phyloP scores from a whole-genome alignment of 1,284 basidiomycete species.

The Vanrija pseudolonga region DNA sequence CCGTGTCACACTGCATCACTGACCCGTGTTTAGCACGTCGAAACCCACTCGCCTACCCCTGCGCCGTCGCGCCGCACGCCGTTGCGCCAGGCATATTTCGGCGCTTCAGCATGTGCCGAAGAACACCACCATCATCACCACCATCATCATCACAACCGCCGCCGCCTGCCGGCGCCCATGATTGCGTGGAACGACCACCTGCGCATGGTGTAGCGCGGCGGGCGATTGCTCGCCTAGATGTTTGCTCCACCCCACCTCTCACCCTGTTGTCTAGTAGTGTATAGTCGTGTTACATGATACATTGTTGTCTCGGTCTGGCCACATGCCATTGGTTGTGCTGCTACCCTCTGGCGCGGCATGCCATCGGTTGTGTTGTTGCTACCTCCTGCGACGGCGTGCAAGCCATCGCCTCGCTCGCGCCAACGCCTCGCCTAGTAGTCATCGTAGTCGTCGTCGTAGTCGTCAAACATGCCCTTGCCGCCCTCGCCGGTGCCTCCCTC shows the following conservation, averaged over 20 bases:
- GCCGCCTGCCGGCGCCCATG: constrained; percentile 9
- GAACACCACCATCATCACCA: too few species aligned
- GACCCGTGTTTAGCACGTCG: constrained; percentile 6
- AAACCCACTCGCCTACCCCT: constrained; percentile 1
- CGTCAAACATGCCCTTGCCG: constrained; percentile 42
- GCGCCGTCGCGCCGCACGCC: not conserved
- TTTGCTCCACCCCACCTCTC: not conserved
- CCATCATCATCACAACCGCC: not conserved
- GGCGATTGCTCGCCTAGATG: not conserved
- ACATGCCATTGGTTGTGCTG: too few species aligned
- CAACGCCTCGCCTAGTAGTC: constrained; percentile 23
- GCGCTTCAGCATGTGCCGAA: too few species aligned
- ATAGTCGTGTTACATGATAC: not conserved
- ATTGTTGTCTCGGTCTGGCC: not conserved
- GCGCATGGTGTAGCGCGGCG: constrained; percentile 17
- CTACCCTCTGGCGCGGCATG: too few species aligned
- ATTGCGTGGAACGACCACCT: constrained; percentile 24
- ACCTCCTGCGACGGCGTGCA: not conserved
- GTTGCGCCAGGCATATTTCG: not conserved
- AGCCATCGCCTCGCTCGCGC: not conserved
- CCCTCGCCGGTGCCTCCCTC: constrained; percentile 41
- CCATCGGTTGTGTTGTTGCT: too few species aligned
- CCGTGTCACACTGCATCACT: too few species aligned
- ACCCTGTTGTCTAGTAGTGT: not conserved
- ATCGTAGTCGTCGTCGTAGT: constrained; percentile 45